Percentiles rank a stretch among this genome's conserved stretches.
These are phyloP conservation scores for Monosporascus sp. DNA, from an alignment of 2,329 filamentous ascomycete species.

Conservation along the genomic window DNA sequence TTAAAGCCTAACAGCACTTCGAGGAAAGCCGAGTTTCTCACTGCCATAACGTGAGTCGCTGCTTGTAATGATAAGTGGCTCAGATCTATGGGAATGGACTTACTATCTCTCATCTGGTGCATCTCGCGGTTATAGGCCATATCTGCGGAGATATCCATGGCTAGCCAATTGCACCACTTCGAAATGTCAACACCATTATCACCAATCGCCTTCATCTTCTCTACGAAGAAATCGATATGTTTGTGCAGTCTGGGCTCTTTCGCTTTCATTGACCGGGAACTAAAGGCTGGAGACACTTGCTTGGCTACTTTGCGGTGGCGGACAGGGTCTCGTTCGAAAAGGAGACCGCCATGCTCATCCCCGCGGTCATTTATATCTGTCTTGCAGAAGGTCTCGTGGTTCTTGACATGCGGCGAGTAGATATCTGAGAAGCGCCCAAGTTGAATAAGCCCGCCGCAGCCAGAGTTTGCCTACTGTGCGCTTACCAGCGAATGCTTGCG, in stretches of 20 bases:
- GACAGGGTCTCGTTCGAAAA: not conserved
- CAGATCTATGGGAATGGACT: not conserved
- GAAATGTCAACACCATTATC: not conserved
- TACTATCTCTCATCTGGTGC: conserved; percentile 13
- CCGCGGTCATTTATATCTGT: conserved; percentile 9
- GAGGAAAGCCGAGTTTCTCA: conserved; percentile 4
- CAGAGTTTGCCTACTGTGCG: not conserved
- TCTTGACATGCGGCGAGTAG: conserved; percentile 5
- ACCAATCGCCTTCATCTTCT: conserved; percentile 1
- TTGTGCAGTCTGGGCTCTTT: conserved; percentile 3
- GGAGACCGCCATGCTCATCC: conserved; percentile 1
- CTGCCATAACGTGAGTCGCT: not conserved
- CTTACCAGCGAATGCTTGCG: conserved; percentile 10
- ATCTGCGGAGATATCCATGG: conserved; percentile 15
- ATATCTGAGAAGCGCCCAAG: conserved; percentile 4
- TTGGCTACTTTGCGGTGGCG: not conserved
- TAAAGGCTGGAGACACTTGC: conserved; percentile 4
- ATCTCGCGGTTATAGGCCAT: conserved; percentile 13
- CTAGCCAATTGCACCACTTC: conserved; percentile 11
- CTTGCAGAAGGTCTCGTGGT: conserved; percentile 8
- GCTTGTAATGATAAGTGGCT: not conserved
- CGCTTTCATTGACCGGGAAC: not conserved
- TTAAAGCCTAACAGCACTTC: not conserved
- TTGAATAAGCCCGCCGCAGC: not conserved
- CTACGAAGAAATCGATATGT: conserved; percentile 4